Percentiles rank a stretch among this genome's conserved stretches.
Evolutionary conservation across 805 yeast species (phyloP).

Genomic region (Schizosaccharomyces octosporus): DNA sequence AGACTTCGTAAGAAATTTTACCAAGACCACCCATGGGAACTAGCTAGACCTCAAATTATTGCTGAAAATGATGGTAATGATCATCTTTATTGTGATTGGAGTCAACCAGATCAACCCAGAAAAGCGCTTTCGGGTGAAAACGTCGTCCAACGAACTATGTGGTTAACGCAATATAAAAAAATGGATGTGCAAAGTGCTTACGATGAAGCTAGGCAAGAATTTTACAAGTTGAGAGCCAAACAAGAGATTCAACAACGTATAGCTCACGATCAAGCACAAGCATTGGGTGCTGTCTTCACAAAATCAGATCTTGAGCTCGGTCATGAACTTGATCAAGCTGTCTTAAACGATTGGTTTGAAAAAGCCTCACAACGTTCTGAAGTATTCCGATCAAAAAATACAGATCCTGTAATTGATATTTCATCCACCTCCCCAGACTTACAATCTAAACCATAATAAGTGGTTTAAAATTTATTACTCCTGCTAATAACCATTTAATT

Average conservation of each 20-base stretch:
- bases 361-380: background rate
- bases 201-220: constrained; percentile 68
- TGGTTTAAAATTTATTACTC: no score
- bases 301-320: background rate
- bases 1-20: constrained; percentile 59
- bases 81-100: constrained; percentile 40
- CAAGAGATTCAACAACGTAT: constrained; percentile 53
- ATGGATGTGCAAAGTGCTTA: constrained; percentile 26
- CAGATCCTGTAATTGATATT: background rate
- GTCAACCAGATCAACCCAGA: constrained; percentile 40
- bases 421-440: background rate
- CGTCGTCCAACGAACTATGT: constrained; percentile 4
- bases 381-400: background rate
- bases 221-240: constrained; percentile 62
- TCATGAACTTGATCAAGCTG: background rate
- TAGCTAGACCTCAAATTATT: constrained; percentile 65
- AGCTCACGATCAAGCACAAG: constrained; percentile 49
- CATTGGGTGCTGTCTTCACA: background rate
- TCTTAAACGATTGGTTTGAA: background rate
- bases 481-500: no score
- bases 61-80: constrained; percentile 54
- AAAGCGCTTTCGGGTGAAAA: constrained; percentile 71
- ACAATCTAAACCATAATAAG: no score
- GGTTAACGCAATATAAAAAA: constrained; percentile 5
- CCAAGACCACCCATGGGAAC: constrained; percentile 94